Evolutionary conservation across 495 filamentous ascomycete genomes (phyloP).

Genomic region (Aspergillus indologenus): DNA sequence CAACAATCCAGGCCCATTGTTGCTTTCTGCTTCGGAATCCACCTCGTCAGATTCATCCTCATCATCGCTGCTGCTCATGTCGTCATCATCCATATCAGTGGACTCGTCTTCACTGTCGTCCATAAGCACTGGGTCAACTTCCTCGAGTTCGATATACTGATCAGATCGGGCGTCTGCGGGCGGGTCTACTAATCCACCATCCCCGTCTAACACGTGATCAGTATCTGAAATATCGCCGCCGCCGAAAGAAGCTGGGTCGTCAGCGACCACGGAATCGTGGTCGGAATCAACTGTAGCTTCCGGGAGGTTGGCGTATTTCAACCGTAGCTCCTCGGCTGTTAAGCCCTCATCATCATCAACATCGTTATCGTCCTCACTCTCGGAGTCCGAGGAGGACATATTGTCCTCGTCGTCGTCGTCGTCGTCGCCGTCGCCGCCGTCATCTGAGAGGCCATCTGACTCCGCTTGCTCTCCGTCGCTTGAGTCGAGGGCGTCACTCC

Average conservation of each 20-base stretch:
- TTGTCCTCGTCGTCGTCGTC: slow-evolving; percentile 62
- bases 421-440: too few species aligned
- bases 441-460: slow-evolving; percentile 38
- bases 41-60: slow-evolving; percentile 48
- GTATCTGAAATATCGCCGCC: slow-evolving; percentile 19
- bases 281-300: slow-evolving; percentile 23
- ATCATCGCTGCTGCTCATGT: slow-evolving; percentile 68
- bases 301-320: slow-evolving; percentile 75
- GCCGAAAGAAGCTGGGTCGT: slow-evolving; percentile 16
- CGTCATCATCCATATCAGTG: slow-evolving; percentile 86
- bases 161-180: slow-evolving; percentile 26
- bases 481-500: slow-evolving; percentile 40
- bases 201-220: slow-evolving; percentile 24
- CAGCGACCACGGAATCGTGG: slow-evolving; percentile 28
- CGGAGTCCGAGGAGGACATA: slow-evolving; percentile 57
- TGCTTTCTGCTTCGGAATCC: slow-evolving; percentile 47
- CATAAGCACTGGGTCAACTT: slow-evolving; percentile 63
- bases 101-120: slow-evolving; percentile 74
- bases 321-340: slow-evolving; percentile 71
- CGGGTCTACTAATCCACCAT: slow-evolving; percentile 24
- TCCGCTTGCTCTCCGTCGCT: slow-evolving; percentile 49
- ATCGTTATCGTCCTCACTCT: slow-evolving; percentile 42
- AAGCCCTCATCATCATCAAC: slow-evolving; percentile 69
- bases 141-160: slow-evolving; percentile 50
- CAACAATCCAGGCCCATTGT: slow-evolving; percentile 59